These are phyloP conservation scores for Hansenula lynferdii DNA, from an alignment of 1,139 yeast species.

Conservation along the genomic window DNA sequence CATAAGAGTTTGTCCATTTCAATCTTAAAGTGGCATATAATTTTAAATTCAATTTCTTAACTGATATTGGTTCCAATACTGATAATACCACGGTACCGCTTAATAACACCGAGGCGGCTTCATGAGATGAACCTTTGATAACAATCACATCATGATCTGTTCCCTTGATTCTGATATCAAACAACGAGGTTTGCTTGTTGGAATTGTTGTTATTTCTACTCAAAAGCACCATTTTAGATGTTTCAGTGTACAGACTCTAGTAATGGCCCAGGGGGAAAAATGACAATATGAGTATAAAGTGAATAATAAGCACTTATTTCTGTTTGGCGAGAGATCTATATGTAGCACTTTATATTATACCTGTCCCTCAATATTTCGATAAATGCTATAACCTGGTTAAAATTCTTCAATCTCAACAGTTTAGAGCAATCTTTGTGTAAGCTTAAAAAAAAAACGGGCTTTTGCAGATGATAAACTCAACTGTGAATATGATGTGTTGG, in stretches of 20 bases:
- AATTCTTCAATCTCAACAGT: too few relatives aligned
- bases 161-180: constrained; percentile 60
- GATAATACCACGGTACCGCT: constrained; percentile 77
- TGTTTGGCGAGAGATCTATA: too few relatives aligned
- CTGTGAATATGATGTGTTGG: too few relatives aligned
- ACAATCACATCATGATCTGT: constrained; percentile 77
- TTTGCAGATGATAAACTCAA: too few relatives aligned
- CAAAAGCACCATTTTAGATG: constrained; percentile 23
- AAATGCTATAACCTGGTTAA: too few relatives aligned
- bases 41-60: constrained; percentile 58
- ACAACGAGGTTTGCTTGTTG: constrained; percentile 36
- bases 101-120: constrained; percentile 72
- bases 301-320: too few relatives aligned
- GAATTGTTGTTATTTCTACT: constrained; percentile 12
- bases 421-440: too few relatives aligned
- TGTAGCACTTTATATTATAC: too few relatives aligned
- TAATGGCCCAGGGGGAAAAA: too few relatives aligned
- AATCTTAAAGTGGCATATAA: constrained; percentile 61
- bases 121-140: constrained; percentile 70
- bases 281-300: too few relatives aligned
- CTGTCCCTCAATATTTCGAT: too few relatives aligned
- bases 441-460: too few relatives aligned
- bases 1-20: constrained; percentile 48
- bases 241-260: constrained; percentile 4
- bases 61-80: constrained; percentile 67